Percentiles rank a stretch among this genome's conserved stretches.
Conservation (phyloP, 1,284 basidiomycete species). For the Earliella scabrosa region DNA sequence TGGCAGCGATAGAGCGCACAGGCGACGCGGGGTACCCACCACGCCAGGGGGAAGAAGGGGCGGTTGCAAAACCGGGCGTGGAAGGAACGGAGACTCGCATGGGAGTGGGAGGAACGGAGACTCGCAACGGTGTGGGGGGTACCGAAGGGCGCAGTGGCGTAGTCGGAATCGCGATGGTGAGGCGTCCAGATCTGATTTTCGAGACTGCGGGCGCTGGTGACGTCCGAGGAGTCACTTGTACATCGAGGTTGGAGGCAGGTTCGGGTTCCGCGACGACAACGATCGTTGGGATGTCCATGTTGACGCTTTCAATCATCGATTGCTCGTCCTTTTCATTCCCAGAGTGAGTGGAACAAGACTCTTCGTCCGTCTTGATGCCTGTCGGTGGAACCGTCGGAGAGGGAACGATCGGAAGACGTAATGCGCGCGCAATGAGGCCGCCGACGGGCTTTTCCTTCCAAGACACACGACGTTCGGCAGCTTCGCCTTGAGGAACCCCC, state of each 20-base stretch:
- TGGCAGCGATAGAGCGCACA: constrained; percentile 4
- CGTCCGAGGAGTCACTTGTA: constrained; percentile 35
- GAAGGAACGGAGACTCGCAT: constrained; percentile 15
- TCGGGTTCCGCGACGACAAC: background rate
- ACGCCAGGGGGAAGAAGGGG: constrained; percentile 14
- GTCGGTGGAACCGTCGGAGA: background rate
- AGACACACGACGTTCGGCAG: constrained; percentile 35
- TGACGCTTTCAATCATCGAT: too few relatives aligned
- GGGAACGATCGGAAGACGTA: background rate
- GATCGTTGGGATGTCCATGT: background rate
- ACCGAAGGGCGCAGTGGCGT: too few relatives aligned
- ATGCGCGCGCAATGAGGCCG: constrained; percentile 1
- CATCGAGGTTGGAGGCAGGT: background rate
- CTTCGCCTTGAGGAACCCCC: constrained; percentile 42
- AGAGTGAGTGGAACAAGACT: background rate
- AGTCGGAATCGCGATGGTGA: constrained; percentile 7
- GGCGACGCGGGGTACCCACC: constrained; percentile 10
- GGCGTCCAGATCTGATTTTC: constrained; percentile 24
- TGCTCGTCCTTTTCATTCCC: background rate
- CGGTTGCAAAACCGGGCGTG: constrained; percentile 13
- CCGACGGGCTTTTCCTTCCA: constrained; percentile 46
- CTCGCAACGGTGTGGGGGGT: too few relatives aligned
- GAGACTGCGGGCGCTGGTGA: constrained; percentile 32
- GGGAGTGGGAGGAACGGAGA: constrained; percentile 11
- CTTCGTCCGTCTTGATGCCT: background rate